Base-by-base conservation (phyloP, 1,139 yeast species). In the Scheffersomyces segobiensis region DNA sequence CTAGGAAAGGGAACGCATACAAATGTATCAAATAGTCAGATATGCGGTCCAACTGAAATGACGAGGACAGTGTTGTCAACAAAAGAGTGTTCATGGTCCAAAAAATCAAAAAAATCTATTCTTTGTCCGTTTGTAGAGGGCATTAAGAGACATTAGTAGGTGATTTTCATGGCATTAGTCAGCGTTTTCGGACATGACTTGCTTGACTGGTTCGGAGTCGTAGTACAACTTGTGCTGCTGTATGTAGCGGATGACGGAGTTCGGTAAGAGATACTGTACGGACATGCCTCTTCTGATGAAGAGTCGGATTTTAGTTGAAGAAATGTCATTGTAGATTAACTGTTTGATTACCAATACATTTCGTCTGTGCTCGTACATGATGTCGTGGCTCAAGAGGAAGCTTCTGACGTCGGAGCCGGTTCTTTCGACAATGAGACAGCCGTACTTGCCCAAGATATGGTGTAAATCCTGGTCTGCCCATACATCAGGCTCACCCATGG, bases 401-500 rank as follows among this genome's bases (percentile, higher is more conserved):
- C 93, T 87, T 70, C 98, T 84, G 53, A 96, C 99, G 74, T 95
- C 99, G 10, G 96, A 84, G 5, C 99, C 99, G 0, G 99, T 93
- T 67, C 99, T 83, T 78, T 95, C 99, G 21, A 95, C 97, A 58
- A 96, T 95, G 63, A 95, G 79, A 75, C 99, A 95, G 1, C 99
- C 99, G 72, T 95, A 95, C 62, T 91, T 87, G 39, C 99, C 99
- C 63, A 95, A 81, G 56, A 95, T 96, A 73, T 95, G 99, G 70
- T 93, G 97, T 67, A 95, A 81, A 74, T 95, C 99, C 60, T 85
- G 89, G 71, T 93, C 98, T 0, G 97, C 97, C 99, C 99, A 95
- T 48, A 95, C 99, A 69, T 93, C 96, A 42, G 98, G 98, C 73
- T 95, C 99, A n/a, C 99, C 99, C 98, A 96, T 95, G 55, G 96